A percentile compares a stretch with the other conserved stretches of the same genome.
Conservation (phyloP, 768 basidiomycete species). For the Amanita polypyramis region DNA sequence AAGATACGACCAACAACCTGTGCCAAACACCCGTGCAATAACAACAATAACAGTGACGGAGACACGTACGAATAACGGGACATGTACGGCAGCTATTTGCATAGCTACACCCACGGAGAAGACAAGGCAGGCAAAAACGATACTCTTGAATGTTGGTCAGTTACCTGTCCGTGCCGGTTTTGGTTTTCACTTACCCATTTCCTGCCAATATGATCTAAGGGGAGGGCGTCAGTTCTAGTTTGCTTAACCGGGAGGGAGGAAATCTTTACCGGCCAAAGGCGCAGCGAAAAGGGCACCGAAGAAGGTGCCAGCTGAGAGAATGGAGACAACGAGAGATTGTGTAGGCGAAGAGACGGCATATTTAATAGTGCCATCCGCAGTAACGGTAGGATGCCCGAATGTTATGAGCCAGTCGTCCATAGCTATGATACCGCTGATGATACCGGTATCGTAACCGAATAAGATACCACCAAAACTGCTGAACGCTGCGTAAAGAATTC, state of each 20-base stretch:
- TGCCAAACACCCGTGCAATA: not conserved
- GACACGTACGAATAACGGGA: constrained; percentile 46
- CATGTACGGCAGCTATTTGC: constrained; percentile 43
- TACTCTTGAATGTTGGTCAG: constrained; percentile 30
- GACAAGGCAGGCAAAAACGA: constrained; percentile 47
- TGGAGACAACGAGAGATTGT: constrained; percentile 42
- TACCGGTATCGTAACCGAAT: constrained; percentile 75
- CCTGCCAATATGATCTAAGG: constrained; percentile 43
- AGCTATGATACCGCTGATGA: constrained; percentile 66
- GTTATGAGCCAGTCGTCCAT: constrained; percentile 49
- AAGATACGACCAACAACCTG: constrained; percentile 56
- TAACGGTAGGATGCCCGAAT: constrained; percentile 29
- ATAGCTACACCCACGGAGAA: constrained; percentile 59
- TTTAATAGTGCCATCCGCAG: constrained; percentile 12
- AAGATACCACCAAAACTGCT: constrained; percentile 40
- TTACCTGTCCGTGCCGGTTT: not conserved
- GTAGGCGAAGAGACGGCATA: constrained; percentile 35
- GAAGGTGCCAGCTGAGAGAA: constrained; percentile 85
- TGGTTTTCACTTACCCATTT: constrained; percentile 22
- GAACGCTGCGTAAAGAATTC: constrained; percentile 20
- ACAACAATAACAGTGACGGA: not conserved
- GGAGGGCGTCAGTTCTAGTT: constrained; percentile 5
- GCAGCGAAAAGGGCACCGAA: constrained; percentile 52
- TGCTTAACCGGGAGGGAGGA: constrained; percentile 3
- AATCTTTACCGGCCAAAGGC: constrained; percentile 25